phyloP scores from a whole-genome alignment of 768 basidiomycete genomes.

The Suillus subluteus region DNA sequence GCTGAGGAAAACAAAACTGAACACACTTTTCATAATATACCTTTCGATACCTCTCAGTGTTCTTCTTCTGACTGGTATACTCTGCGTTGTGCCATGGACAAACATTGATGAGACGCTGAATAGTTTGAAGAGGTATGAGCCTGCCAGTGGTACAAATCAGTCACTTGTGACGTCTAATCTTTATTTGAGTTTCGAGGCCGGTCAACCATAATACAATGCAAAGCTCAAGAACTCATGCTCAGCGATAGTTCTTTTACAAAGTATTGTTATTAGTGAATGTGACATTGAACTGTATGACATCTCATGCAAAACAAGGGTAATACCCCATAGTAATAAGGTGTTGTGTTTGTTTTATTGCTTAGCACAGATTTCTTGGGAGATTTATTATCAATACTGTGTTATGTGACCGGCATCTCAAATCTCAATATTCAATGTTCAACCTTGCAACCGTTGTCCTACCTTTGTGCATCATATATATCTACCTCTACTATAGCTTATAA shows the following conservation, averaged over 20 bases:
- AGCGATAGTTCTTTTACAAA: not conserved
- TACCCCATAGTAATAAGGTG: not conserved
- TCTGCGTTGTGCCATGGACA: not conserved
- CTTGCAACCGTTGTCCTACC: too few species aligned
- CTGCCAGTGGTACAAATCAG: too few species aligned
- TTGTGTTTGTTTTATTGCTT: not conserved
- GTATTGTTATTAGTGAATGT: not conserved
- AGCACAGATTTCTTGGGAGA: not conserved
- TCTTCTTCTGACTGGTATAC: not conserved
- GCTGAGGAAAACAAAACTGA: not conserved
- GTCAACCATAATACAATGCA: not conserved
- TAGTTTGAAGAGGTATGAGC: not conserved
- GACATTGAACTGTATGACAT: not conserved
- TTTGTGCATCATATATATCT: too few species aligned
- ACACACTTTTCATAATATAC: not conserved
- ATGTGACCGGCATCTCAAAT: too few species aligned
- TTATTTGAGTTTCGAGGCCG: not conserved
- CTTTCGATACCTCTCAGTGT: not conserved
- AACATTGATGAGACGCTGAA: not conserved
- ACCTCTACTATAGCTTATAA: too few species aligned
- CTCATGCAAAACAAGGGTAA: not conserved
- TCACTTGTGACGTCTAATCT: not conserved
- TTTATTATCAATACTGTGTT: not conserved
- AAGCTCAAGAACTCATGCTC: not conserved
- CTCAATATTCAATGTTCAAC: too few species aligned